These are phyloP conservation scores for Odonthalia washingtoniensis DNA, from an alignment of 31 red algal genomes.

Conservation along the genomic window DNA sequence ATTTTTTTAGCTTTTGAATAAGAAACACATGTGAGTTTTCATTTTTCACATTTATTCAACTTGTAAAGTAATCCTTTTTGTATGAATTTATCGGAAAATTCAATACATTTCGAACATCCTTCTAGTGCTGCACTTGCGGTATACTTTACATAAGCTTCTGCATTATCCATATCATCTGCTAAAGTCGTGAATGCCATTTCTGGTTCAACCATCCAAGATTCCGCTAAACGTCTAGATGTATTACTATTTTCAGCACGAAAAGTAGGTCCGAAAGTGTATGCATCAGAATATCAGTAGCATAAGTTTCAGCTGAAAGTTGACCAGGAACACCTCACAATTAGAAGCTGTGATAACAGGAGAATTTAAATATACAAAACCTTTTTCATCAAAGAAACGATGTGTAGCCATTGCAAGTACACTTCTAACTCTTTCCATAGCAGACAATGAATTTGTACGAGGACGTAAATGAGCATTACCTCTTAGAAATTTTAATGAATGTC, in stretches of 20 bases:
- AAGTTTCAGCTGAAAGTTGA: constrained; percentile 92
- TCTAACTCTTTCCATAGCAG: constrained; percentile 83
- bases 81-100: constrained; percentile 89
- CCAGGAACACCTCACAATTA: constrained; percentile 96
- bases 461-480: constrained; percentile 85
- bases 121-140: constrained; percentile 57
- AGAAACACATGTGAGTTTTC: constrained; percentile 73
- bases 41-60: constrained; percentile 43
- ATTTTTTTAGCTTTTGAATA: constrained; percentile 93
- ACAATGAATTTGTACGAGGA: constrained; percentile 75
- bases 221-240: constrained; percentile 86
- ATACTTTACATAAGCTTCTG: constrained; percentile 85
- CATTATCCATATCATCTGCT: constrained; percentile 91
- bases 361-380: constrained; percentile 90
- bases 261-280: constrained; percentile 97
- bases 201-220: constrained; percentile 99
- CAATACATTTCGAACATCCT: constrained; percentile 62
- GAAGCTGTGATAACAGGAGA: constrained; percentile 89
- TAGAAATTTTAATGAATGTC: constrained; percentile 94
- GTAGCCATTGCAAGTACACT: constrained; percentile 75
- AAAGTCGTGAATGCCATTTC: constrained; percentile 97
- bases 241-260: constrained; percentile 99
- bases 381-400: constrained; percentile 84
- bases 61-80: constrained; percentile 84
- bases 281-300: constrained; percentile 86